These are phyloP conservation scores for Emergomyces africanus DNA, from an alignment of 2,329 filamentous ascomycete species.

Conservation along the genomic window DNA sequence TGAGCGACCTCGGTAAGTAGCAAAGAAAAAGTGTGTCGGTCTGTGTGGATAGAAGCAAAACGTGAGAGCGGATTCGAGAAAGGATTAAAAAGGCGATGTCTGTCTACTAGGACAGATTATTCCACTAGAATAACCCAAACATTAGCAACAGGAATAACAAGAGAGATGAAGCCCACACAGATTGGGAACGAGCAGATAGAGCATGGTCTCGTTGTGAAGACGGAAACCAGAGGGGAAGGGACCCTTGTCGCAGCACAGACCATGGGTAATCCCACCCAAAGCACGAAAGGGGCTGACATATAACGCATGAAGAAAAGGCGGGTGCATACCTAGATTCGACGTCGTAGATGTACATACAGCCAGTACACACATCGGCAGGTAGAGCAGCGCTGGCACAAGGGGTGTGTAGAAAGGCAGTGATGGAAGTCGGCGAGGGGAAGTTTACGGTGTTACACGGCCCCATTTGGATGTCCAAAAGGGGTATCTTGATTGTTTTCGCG, in stretches of 20 bases:
- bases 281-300: background rate
- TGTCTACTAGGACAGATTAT: background rate
- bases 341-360: background rate
- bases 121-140: background rate
- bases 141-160: background rate
- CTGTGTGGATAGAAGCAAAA: too few relatives aligned
- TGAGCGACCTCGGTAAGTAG: too few relatives aligned
- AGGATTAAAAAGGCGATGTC: background rate
- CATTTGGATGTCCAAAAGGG: background rate
- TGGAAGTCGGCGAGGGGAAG: background rate
- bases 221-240: background rate
- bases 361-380: too few relatives aligned
- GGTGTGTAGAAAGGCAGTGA: background rate
- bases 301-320: background rate
- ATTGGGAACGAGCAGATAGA: background rate
- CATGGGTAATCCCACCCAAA: background rate
- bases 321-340: background rate
- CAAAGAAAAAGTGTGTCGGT: too few relatives aligned
- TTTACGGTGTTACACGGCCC: too few relatives aligned
- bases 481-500: slow-evolving; percentile 3
- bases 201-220: background rate
- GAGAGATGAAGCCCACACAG: background rate
- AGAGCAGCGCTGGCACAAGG: background rate
- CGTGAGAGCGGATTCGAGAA: background rate
- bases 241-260: background rate